A percentile compares a stretch with the other conserved stretches of the same genome.
Conservation (phyloP, 495 filamentous ascomycete genomes). For the Penicillium robsamsonii region DNA sequence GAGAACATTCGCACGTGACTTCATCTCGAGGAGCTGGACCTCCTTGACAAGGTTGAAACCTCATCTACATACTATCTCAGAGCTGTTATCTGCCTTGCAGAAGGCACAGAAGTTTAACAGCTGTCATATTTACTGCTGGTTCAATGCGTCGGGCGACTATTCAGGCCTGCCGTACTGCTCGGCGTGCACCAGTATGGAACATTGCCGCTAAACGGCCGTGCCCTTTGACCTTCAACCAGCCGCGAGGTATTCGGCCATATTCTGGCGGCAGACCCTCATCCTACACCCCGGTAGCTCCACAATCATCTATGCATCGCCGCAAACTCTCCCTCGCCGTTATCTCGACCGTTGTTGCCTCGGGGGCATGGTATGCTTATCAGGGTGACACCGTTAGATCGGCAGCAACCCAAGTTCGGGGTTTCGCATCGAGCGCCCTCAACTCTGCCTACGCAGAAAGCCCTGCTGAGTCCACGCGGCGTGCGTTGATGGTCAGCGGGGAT, state of each 20-base stretch:
- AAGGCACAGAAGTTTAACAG: slow-evolving; percentile 8
- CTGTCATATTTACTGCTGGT: slow-evolving; percentile 4
- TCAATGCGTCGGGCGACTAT: slow-evolving; percentile 65
- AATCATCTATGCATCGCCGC: slow-evolving; percentile 64
- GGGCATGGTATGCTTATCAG: slow-evolving; percentile 64
- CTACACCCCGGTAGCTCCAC: slow-evolving; percentile 34
- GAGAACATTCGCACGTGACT: slow-evolving; percentile 20
- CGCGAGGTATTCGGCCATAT: slow-evolving; percentile 44
- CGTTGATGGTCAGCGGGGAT: slow-evolving; percentile 76
- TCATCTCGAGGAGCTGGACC: slow-evolving; percentile 19
- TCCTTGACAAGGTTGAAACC: slow-evolving; percentile 10
- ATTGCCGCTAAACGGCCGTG: slow-evolving; percentile 45
- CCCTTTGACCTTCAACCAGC: slow-evolving; percentile 46
- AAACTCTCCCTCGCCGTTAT: slow-evolving; percentile 60
- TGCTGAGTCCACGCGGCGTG: slow-evolving; percentile 35
- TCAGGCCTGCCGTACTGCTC: slow-evolving; percentile 61
- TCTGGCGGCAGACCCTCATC: slow-evolving; percentile 40
- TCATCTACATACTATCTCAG: slow-evolving; percentile 9
- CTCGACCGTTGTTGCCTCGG: slow-evolving; percentile 60
- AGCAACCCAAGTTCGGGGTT: slow-evolving; percentile 27
- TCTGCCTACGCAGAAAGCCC: slow-evolving; percentile 33
- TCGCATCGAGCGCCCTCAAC: slow-evolving; percentile 32
- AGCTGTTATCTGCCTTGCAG: slow-evolving; percentile 10
- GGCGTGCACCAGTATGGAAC: slow-evolving; percentile 56
- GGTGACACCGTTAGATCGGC: slow-evolving; percentile 31